A percentile compares a stretch with the other conserved stretches of the same genome.
Evolutionary conservation across 768 basidiomycete genomes (phyloP).

Genomic region (Mycena leptocephala): DNA sequence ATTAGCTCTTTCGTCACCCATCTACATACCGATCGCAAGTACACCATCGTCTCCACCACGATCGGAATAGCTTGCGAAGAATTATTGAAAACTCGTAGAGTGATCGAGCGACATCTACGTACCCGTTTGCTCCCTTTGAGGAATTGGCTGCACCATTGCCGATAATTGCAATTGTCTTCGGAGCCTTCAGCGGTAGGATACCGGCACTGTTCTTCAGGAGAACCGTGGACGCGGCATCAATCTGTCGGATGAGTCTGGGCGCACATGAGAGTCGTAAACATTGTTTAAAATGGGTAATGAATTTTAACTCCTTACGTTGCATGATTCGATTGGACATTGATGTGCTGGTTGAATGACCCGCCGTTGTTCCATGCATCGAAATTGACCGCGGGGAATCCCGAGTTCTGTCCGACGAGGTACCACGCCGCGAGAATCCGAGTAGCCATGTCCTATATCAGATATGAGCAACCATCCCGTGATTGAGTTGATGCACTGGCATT

Average conservation of each 20-base stretch:
- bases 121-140: slow-evolving; percentile 72
- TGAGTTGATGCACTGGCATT: slow-evolving; percentile 57
- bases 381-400: slow-evolving; percentile 71
- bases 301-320: slow-evolving; percentile 49
- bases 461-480: neutral
- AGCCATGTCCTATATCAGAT: slow-evolving; percentile 71
- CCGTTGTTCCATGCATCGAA: slow-evolving; percentile 69
- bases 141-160: slow-evolving; percentile 74
- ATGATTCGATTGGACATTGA: slow-evolving; percentile 75
- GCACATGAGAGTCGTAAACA: neutral
- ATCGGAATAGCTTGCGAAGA: slow-evolving; percentile 57
- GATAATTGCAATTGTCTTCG: slow-evolving; percentile 63
- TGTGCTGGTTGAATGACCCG: slow-evolving; percentile 57
- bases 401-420: slow-evolving; percentile 72
- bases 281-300: neutral
- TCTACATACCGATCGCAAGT: slow-evolving; percentile 72
- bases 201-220: slow-evolving; percentile 61
- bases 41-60: slow-evolving; percentile 72
- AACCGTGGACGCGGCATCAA: slow-evolving; percentile 63
- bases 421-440: slow-evolving; percentile 80
- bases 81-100: neutral
- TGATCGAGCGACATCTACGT: neutral
- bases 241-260: slow-evolving; percentile 56
- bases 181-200: slow-evolving; percentile 30
- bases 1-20: neutral